Base-by-base conservation (phyloP, 2,329 filamentous ascomycete species). In the Nemania sp. region DNA sequence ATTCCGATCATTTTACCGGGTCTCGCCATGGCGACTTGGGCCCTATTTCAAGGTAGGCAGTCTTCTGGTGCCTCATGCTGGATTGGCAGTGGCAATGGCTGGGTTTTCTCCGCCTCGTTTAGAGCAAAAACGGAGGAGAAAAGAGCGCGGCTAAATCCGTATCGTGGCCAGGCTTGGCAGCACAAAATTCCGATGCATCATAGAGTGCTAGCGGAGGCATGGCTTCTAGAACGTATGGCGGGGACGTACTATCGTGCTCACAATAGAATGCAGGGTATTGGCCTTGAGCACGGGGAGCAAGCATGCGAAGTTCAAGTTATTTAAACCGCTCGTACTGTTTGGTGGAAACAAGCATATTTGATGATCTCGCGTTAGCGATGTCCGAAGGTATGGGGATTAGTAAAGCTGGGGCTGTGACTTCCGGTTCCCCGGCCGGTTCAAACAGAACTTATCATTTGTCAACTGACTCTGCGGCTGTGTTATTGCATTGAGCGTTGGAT, bases 91-190 rank as follows among this genome's bases (percentile, higher is more conserved):
- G 28, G 23, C 26, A 37, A 31, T 12, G 31, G 7, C 41, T 36
- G 12, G 31, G 5, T 51, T 48, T 39, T 42, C 51, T 51, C 50
- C 54, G 46, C 15, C 30, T 36, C 33, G 20, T 34, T 45, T 46
- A 34, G 28, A 52, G 45, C 39, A 45, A 31, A 23, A 23, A 34
- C 31, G 12, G 39, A 46, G 54, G 54, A 48, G 44, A 42, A 56
- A 43, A 47, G 26, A 37, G 12, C 17, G 20, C 54, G 54, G 54
- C 51, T 57, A 57, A 57, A 57, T 57, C 42, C 33, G 43, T 33
- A 28, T 11, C 11, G 33, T 24, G 24, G 7, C n/a, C 42, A 51
- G 39, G 50, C 50, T 45, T 54, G 45, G 45, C 40, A 34, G 8
- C 40, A 24, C 23, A 50, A 19, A 14, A 33, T 22, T 11, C 26